phyloP scores from a whole-genome alignment of 768 basidiomycete genomes.

The Tylopilus cervinicoccineus region DNA sequence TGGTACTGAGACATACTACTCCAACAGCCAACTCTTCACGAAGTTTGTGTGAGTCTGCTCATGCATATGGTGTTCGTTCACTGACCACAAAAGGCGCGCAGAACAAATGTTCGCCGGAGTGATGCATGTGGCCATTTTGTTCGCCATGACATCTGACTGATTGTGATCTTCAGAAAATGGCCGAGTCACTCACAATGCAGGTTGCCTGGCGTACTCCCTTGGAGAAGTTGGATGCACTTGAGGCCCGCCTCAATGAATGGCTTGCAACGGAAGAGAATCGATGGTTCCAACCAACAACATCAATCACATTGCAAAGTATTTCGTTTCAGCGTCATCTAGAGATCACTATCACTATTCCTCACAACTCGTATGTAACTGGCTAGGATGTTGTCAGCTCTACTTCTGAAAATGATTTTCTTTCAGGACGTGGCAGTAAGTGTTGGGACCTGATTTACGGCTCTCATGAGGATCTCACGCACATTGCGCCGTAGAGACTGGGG shows the following conservation, averaged over 20 bases:
- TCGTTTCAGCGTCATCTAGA: conserved; percentile 63
- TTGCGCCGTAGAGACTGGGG: conserved; percentile 50
- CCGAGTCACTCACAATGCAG: conserved; percentile 63
- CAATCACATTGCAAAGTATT: conserved; percentile 59
- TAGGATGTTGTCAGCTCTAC: not conserved
- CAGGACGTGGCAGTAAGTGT: conserved; percentile 35
- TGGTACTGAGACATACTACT: conserved; percentile 78
- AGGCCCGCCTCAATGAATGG: conserved; percentile 68
- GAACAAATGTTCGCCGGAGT: conserved; percentile 71
- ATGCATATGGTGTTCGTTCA: not conserved
- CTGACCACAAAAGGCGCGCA: conserved; percentile 22
- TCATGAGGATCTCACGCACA: conserved; percentile 4
- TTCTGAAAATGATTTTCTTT: conserved; percentile 6
- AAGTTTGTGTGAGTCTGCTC: conserved; percentile 61
- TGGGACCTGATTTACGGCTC: not conserved
- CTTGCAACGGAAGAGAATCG: conserved; percentile 74
- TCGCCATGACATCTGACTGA: conserved; percentile 7
- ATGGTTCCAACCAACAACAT: conserved; percentile 71
- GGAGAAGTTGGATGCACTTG: conserved; percentile 66
- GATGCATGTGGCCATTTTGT: conserved; percentile 38
- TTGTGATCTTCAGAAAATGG: conserved; percentile 49
- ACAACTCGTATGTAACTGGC: conserved; percentile 40
- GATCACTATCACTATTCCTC: conserved; percentile 60
- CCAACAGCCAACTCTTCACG: conserved; percentile 70
- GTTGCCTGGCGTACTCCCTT: conserved; percentile 74